These are phyloP conservation scores for Crassisporium funariophilum DNA, from an alignment of 768 basidiomycete genomes.

Conservation along the genomic window DNA sequence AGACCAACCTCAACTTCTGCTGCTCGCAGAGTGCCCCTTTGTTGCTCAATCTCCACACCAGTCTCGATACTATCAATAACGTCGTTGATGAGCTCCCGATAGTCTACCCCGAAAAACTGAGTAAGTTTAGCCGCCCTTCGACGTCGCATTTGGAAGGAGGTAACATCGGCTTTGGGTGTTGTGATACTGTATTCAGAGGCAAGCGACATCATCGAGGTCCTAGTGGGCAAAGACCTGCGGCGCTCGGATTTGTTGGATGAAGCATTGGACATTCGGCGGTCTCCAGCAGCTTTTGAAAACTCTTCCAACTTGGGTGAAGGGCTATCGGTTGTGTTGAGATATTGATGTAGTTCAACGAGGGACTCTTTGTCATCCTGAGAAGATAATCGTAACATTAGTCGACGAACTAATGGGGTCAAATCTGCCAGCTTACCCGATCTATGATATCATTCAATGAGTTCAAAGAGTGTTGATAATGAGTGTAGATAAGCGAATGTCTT, in stretches of 20 bases:
- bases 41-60: constrained; percentile 69
- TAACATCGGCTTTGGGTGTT: constrained; percentile 45
- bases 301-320: constrained; percentile 13
- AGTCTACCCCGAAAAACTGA: constrained; percentile 87
- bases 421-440: constrained; percentile 60
- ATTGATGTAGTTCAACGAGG: constrained; percentile 73
- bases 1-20: constrained; percentile 72
- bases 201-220: constrained; percentile 62
- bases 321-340: constrained; percentile 45
- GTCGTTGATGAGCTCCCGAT: constrained; percentile 74
- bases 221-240: constrained; percentile 68
- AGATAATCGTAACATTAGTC: constrained; percentile 13
- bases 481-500: constrained; percentile 56
- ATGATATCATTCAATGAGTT: constrained; percentile 82
- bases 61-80: constrained; percentile 81
- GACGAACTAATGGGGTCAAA: constrained; percentile 1
- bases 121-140: constrained; percentile 81
- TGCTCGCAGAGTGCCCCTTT: constrained; percentile 60
- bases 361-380: constrained; percentile 74
- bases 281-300: constrained; percentile 17
- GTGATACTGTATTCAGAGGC: constrained; percentile 46
- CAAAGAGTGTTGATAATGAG: constrained; percentile 79
- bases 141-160: constrained; percentile 70
- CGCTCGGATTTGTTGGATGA: constrained; percentile 59
- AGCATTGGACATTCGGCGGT: constrained; percentile 31